Evolutionary conservation across 164 flowering plant species (phyloP).

Genomic region (Kalanchoe fedtschenkoi): DNA sequence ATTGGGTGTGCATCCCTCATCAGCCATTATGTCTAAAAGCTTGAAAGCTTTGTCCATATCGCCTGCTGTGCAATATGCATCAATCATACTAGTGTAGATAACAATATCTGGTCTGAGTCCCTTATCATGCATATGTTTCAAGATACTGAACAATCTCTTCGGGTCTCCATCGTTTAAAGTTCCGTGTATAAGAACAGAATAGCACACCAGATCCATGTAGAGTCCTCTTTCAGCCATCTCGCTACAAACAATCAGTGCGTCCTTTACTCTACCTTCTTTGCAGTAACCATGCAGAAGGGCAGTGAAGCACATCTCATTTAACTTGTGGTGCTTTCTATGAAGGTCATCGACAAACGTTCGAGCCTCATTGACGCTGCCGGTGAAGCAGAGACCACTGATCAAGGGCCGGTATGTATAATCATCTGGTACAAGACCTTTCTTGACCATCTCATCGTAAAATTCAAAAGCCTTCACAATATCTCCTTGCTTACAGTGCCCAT

Average conservation of each 20-base stretch:
- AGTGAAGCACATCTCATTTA: constrained; percentile 70
- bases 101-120: constrained; percentile 65
- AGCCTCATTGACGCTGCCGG: constrained; percentile 64
- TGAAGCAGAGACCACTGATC: constrained; percentile 64
- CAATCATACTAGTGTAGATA: constrained; percentile 69
- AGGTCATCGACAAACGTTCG: constrained; percentile 63
- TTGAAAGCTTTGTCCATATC: constrained; percentile 46
- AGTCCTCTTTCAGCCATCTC: constrained; percentile 65
- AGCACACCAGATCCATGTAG: constrained; percentile 63
- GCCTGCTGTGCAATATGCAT: constrained; percentile 50
- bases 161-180: constrained; percentile 30
- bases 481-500: constrained; percentile 66
- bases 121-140: constrained; percentile 49
- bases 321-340: constrained; percentile 28
- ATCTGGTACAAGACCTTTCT: constrained; percentile 63
- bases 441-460: constrained; percentile 61
- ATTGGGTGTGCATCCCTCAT: constrained; percentile 59
- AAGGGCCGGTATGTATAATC: constrained; percentile 73
- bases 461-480: constrained; percentile 58
- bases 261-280: constrained; percentile 63
- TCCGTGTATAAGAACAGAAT: constrained; percentile 64
- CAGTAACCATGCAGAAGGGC: constrained; percentile 70
- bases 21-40: constrained; percentile 60
- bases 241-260: constrained; percentile 39
- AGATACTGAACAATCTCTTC: constrained; percentile 18